Evolutionary conservation across 2,329 filamentous ascomycete genomes (phyloP), one percentile per base, ranked within the genome.

Genomic region (Pestalotiopsis sp.): DNA sequence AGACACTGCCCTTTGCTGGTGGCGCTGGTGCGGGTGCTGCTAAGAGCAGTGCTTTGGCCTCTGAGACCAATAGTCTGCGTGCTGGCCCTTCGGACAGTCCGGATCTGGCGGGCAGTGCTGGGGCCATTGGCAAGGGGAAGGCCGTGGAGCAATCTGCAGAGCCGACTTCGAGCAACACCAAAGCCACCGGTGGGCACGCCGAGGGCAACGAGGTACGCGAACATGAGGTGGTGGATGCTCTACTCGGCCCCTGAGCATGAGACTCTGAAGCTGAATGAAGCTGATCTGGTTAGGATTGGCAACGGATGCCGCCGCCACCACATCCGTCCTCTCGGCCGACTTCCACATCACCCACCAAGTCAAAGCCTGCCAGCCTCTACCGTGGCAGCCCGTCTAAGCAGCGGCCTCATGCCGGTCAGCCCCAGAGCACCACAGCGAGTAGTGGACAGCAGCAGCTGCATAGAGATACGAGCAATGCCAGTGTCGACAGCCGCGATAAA

Each of bases 1-100:
- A 94, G 78, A 91, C 92, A 45, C 79, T 90, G 11, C 89, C 88
- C 1, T 85, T 89, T 72, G 81, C 83, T 49, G 79, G 83, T 4
- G 80, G 80, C 12, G 80, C 80, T 14, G 78, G 80, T n/a, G 73
- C 68, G 9, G 38, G 58, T 27, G 72, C 75, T 49, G 80, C 83
- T 45, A 86, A 85, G 76, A 85, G 84, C 66, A 88, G 84, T 67
- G 85, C 85, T 49, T 75, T 87, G 31, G 85, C 84, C 27, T 89
- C 87, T 75, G 87, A 89, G 78, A 89, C 88, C 4, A 89, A 88
- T 73, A 89, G 87, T 56, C 76, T 90, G 20, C 84, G 86, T 13
- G 85, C 84, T 7, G 83, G 79, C 41, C 79, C 83, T 17, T 79
- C 83, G n/a, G 80, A 81, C 12, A 67, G 58, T 39, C 66, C 66